These are phyloP conservation scores for Ophiostoma ulmi DNA, from an alignment of 2,329 filamentous ascomycete genomes.

Conservation along the genomic window DNA sequence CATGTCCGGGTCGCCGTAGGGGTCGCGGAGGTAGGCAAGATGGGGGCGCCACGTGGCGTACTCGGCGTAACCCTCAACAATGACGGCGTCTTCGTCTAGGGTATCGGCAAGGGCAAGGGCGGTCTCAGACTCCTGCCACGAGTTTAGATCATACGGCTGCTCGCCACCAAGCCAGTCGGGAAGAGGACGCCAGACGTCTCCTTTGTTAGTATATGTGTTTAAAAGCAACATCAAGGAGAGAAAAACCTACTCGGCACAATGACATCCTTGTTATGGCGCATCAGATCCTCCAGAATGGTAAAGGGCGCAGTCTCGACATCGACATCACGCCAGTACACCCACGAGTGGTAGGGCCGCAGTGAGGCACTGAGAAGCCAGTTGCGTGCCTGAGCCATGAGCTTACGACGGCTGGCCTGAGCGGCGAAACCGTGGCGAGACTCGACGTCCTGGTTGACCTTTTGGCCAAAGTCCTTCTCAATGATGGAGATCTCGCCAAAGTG, in stretches of 20 bases:
- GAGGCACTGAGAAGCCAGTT: slow-evolving; percentile 97
- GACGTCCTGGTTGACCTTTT: slow-evolving; percentile 95
- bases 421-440: slow-evolving; percentile 97
- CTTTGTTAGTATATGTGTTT: slow-evolving; percentile 11
- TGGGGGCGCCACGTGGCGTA: slow-evolving; percentile 98
- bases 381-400: slow-evolving; percentile 94
- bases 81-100: slow-evolving; percentile 94
- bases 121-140: slow-evolving; percentile 98
- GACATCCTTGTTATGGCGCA: slow-evolving; percentile 98
- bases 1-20: slow-evolving; percentile 96
- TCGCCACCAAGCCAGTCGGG: slow-evolving; percentile 98
- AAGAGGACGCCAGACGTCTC: slow-evolving; percentile 96
- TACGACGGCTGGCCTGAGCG: slow-evolving; percentile 85
- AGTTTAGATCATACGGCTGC: slow-evolving; percentile 96
- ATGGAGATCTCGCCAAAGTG: slow-evolving; percentile 95
- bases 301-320: slow-evolving; percentile 97
- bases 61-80: slow-evolving; percentile 97
- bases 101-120: slow-evolving; percentile 89
- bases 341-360: slow-evolving; percentile 88
- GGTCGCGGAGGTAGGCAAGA: slow-evolving; percentile 91
- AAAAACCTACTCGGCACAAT: slow-evolving; percentile 88
- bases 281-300: slow-evolving; percentile 93
- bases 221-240: neutral
- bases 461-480: slow-evolving; percentile 97
- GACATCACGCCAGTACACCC: slow-evolving; percentile 72